These are phyloP conservation scores for Candida loeiensis DNA, from an alignment of 805 yeast species.

Conservation along the genomic window DNA sequence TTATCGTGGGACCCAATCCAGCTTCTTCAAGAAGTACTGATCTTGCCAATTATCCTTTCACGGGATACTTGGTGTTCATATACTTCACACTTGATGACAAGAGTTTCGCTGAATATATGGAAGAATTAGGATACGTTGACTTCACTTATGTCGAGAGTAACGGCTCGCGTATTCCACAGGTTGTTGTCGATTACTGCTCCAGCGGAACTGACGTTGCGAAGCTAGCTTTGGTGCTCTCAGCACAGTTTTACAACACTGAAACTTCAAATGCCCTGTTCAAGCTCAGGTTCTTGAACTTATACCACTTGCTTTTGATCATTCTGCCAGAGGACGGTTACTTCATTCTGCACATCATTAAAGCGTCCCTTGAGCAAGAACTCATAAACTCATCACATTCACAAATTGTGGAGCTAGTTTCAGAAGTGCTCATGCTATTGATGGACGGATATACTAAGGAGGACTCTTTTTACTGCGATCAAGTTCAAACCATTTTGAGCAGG, in stretches of 20 bases:
- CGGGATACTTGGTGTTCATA: conserved; percentile 30
- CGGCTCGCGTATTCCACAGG: conserved; percentile 24
- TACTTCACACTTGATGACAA: conserved; percentile 27
- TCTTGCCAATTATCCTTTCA: conserved; percentile 3
- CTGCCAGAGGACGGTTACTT: conserved; percentile 20
- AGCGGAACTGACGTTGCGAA: conserved; percentile 18
- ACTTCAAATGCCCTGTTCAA: conserved; percentile 28
- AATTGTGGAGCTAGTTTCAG: conserved; percentile 25
- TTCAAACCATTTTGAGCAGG: neutral
- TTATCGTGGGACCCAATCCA: neutral
- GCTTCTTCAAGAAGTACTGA: neutral
- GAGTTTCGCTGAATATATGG: conserved; percentile 21
- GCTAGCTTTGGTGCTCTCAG: conserved; percentile 26
- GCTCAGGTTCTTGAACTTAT: conserved; percentile 27
- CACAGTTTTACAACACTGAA: conserved; percentile 27
- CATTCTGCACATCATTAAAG: conserved; percentile 30
- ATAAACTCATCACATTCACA: conserved; percentile 27
- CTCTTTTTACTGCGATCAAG: neutral
- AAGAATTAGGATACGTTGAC: conserved; percentile 19
- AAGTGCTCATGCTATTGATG: conserved; percentile 13
- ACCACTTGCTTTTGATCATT: conserved; percentile 22
- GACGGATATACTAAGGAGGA: neutral
- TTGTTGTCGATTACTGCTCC: conserved; percentile 25
- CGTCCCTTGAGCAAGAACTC: conserved; percentile 24
- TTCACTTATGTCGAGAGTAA: conserved; percentile 14